These are phyloP conservation scores for Fusarium drepaniforme DNA, from an alignment of 2,329 filamentous ascomycete species.

Conservation along the genomic window DNA sequence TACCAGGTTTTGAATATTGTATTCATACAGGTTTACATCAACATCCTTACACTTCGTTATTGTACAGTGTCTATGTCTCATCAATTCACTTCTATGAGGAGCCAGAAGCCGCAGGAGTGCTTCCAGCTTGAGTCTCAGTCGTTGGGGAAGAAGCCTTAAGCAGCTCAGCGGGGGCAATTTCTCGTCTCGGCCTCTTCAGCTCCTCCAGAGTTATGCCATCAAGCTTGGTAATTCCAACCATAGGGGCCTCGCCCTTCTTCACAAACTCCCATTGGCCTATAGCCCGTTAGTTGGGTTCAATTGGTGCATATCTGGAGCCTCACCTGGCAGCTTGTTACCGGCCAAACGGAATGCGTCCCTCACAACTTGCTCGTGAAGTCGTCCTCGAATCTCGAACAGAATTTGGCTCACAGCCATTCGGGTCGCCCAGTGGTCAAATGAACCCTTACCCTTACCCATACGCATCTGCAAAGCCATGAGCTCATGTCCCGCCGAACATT, in stretches of 20 bases:
- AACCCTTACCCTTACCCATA: constrained; percentile 99
- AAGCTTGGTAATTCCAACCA: constrained; percentile 94
- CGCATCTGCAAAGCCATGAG: constrained; percentile 69
- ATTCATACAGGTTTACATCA: constrained; percentile 44
- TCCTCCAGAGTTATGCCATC: constrained; percentile 86
- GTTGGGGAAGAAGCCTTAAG: constrained; percentile 50
- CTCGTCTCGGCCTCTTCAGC: constrained; percentile 82
- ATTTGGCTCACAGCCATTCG: constrained; percentile 92
- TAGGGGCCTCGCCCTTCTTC: constrained; percentile 87
- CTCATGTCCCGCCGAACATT: constrained; percentile 10
- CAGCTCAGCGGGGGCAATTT: constrained; percentile 63
- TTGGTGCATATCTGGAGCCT: constrained; percentile 44
- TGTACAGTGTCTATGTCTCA: constrained; percentile 38
- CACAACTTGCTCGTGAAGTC: constrained; percentile 94
- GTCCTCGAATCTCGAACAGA: constrained; percentile 91
- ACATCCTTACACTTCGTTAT: constrained; percentile 38
- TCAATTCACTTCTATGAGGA: constrained; percentile 36
- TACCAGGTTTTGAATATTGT: constrained; percentile 30
- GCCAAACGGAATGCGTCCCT: constrained; percentile 94
- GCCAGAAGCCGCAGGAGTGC: constrained; percentile 49
- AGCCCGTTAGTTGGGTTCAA: constrained; percentile 33
- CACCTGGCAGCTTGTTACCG: constrained; percentile 93
- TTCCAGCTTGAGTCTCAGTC: constrained; percentile 49
- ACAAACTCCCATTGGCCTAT: constrained; percentile 91
- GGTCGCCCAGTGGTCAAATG: constrained; percentile 95